Evolutionary conservation across 352 stramenopile species (phyloP).

Genomic region (Pythium sukuiense): DNA sequence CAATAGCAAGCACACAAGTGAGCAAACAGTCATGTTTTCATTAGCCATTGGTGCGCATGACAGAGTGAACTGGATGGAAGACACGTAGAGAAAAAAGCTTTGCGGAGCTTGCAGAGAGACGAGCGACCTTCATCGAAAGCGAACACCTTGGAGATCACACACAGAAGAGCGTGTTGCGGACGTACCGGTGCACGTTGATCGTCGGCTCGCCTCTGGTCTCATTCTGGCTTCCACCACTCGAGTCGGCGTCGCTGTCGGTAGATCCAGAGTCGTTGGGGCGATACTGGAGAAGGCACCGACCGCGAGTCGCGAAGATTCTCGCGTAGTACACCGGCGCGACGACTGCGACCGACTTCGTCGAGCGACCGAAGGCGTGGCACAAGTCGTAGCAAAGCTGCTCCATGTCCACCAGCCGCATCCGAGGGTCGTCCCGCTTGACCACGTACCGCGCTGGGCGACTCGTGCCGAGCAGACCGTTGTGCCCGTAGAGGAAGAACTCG

Average conservation of each 20-base stretch:
- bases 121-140: background rate
- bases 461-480: slow-evolving; percentile 4
- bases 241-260: slow-evolving; percentile 23
- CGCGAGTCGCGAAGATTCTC: background rate
- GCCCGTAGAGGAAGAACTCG: slow-evolving; percentile 19
- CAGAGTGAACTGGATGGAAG: background rate
- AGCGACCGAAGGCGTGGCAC: slow-evolving; percentile 7
- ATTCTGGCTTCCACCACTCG: slow-evolving; percentile 4
- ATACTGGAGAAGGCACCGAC: background rate
- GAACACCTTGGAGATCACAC: slow-evolving; percentile 5
- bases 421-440: background rate
- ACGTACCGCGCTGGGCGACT: slow-evolving; percentile 15
- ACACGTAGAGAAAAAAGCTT: too few relatives aligned
- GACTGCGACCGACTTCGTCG: slow-evolving; percentile 5
- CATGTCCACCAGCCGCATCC: background rate
- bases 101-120: too few relatives aligned
- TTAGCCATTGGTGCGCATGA: too few relatives aligned
- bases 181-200: slow-evolving; percentile 16
- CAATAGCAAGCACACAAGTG: background rate
- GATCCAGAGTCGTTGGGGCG: slow-evolving; percentile 6
- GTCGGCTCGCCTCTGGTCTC: slow-evolving; percentile 7
- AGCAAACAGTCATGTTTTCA: too few relatives aligned
- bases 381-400: slow-evolving; percentile 16
- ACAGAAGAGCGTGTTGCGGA: slow-evolving; percentile 25
- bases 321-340: slow-evolving; percentile 12